Base-by-base conservation (phyloP, 179 eudicot species). In the Spinacia oleracea region DNA sequence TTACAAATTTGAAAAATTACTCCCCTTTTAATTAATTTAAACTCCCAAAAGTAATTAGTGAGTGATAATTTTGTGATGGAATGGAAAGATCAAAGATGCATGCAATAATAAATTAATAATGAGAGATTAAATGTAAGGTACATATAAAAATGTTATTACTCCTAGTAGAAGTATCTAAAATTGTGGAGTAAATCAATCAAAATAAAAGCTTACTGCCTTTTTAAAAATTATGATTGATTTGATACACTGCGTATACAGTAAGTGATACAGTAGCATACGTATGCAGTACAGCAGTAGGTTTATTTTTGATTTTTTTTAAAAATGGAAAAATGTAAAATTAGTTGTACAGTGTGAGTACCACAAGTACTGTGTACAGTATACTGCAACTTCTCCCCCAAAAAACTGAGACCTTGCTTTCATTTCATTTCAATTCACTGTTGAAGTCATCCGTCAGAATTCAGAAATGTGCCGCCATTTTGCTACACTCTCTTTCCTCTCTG, bases 401-500 rank as follows among this genome's bases (percentile, higher is more conserved):
- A 9, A 32, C 75, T 15, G 62, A 21, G 15, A 5, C 35, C 72
- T 62, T 60, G 65, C 65, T 60, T 46, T 73, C 82, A 73, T 66
- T 64, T 73, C 82, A n/a, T 79, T 79, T 74, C 59, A 38, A 51
- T 21, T 80, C 79, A 59, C 74, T 64, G 46, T 66, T 51, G 1
- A 21, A 35, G 6, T 63, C 27, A 25, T 29, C 34, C 25, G 71
- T 46, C 67, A 72, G 70, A 67, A 81, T 66, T 46, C 67, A 72
- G 70, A 67, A 81, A 66, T 77, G 25, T 76, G 87, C 87, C 87
- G 87, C 81, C 87, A 84, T 78, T 70, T 70, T 84, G 80, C 71
- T 20, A 31, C 15, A 18, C 5, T 21, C 16, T 20, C 64, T 55
- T 6, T 66, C 3, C 9, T n/a, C 60, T 77, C 73, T 69, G 68